Evolutionary conservation across 139 green algal species (phyloP).

Genomic region (Tetradesmus lagerheimii): DNA sequence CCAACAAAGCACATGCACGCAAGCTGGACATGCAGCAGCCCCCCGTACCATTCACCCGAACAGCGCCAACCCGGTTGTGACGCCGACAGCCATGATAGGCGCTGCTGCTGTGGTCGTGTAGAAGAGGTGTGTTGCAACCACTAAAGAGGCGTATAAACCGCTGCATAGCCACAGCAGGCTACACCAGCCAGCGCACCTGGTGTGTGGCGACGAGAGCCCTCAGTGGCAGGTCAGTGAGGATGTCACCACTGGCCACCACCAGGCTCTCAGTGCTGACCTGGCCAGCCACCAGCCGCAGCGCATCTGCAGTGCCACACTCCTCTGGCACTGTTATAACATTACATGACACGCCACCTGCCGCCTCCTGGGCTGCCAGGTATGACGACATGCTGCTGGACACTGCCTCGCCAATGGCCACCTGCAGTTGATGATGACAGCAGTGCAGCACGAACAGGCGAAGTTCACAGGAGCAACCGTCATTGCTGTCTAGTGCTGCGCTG

Average conservation of each 20-base stretch:
- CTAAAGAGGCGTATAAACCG: too few species aligned
- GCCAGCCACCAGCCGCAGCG: conserved; percentile 62
- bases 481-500: too few species aligned
- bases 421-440: background rate
- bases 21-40: too few species aligned
- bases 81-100: too few species aligned
- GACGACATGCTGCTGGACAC: conserved; percentile 39
- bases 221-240: conserved; percentile 76
- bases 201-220: conserved; percentile 57
- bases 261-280: conserved; percentile 48
- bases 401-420: conserved; percentile 47
- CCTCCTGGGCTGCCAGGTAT: conserved; percentile 39
- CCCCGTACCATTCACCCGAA: too few species aligned
- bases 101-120: too few species aligned
- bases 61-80: too few species aligned
- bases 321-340: conserved; percentile 65
- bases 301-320: conserved; percentile 71
- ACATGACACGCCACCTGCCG: conserved; percentile 40
- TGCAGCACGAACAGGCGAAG: background rate
- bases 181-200: conserved; percentile 47
- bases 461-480: too few species aligned
- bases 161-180: too few species aligned
- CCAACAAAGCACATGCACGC: too few species aligned
- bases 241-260: conserved; percentile 76
- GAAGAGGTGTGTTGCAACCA: too few species aligned